These are phyloP conservation scores for Collariella sp. DNA, from an alignment of 495 filamentous ascomycete species.

Conservation along the genomic window DNA sequence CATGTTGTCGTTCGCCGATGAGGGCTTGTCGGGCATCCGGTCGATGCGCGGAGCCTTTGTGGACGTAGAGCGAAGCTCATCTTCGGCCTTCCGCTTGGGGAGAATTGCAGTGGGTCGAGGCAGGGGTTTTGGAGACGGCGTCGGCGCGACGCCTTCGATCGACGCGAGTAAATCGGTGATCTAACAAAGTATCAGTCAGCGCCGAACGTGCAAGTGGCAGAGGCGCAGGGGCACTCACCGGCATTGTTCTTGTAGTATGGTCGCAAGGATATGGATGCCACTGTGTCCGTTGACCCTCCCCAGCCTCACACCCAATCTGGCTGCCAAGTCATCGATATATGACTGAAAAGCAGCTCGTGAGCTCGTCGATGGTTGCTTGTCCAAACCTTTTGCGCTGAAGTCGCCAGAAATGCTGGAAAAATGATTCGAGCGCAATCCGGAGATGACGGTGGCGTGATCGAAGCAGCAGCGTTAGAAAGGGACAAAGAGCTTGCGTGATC, in stretches of 20 bases:
- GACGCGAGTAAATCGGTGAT: slow-evolving; percentile 48
- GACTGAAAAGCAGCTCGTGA: neutral
- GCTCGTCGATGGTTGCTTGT: neutral
- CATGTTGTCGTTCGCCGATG: slow-evolving; percentile 11
- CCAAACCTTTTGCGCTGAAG: neutral
- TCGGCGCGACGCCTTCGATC: slow-evolving; percentile 42
- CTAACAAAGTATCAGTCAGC: slow-evolving; percentile 20
- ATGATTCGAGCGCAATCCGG: neutral
- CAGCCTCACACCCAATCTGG: slow-evolving; percentile 23
- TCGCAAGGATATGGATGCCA: slow-evolving; percentile 2
- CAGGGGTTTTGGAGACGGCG: slow-evolving; percentile 26
- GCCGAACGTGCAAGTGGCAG: neutral
- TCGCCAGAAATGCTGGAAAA: neutral
- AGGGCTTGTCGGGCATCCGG: slow-evolving; percentile 8
- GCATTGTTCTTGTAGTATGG: slow-evolving; percentile 17
- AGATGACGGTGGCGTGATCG: neutral
- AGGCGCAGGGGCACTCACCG: slow-evolving; percentile 14
- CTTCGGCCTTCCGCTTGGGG: slow-evolving; percentile 47
- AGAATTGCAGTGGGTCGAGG: slow-evolving; percentile 17
- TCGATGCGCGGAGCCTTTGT: slow-evolving; percentile 27
- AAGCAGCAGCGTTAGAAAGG: slow-evolving; percentile 1
- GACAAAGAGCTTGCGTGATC: slow-evolving; percentile 18
- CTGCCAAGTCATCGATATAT: slow-evolving; percentile 25
- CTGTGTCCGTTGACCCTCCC: slow-evolving; percentile 19
- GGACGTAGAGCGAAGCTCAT: slow-evolving; percentile 28